These are phyloP conservation scores for Xylaria sp. DNA, from an alignment of 2,329 filamentous ascomycete species.

Conservation along the genomic window DNA sequence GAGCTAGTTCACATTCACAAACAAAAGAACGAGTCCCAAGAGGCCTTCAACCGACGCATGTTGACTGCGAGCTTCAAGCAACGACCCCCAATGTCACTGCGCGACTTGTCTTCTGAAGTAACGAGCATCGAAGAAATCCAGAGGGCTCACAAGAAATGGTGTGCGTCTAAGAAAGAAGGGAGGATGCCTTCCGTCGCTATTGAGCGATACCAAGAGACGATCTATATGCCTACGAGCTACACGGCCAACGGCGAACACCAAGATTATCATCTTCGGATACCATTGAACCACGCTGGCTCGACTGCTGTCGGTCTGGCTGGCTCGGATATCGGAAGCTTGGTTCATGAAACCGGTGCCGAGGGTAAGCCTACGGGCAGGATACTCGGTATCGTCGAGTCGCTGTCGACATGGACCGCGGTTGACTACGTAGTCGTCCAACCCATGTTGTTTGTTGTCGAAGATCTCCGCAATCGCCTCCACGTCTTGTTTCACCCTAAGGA, in stretches of 20 bases:
- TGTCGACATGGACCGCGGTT: not conserved
- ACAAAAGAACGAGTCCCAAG: slow-evolving; percentile 5
- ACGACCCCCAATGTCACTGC: not conserved
- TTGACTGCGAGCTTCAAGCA: not conserved
- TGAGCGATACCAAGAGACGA: slow-evolving; percentile 1
- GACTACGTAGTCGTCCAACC: not conserved
- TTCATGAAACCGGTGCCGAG: not conserved
- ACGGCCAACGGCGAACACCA: not conserved
- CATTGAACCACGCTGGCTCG: not conserved
- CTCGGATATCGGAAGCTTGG: slow-evolving; percentile 6
- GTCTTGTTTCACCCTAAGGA: not conserved
- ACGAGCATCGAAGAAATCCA: not conserved
- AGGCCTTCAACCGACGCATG: not conserved
- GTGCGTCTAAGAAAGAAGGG: not conserved
- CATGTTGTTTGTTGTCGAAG: not conserved
- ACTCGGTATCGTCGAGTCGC: slow-evolving; percentile 9
- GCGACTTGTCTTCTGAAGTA: not conserved
- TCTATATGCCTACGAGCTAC: not conserved
- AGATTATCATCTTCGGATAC: not conserved
- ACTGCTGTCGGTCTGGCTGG: not conserved
- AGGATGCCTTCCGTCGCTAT: not conserved
- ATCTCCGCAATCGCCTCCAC: not conserved
- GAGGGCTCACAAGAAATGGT: not conserved
- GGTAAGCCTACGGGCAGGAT: not conserved
- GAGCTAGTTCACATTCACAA: slow-evolving; percentile 14